Conservation (phyloP, 1,284 basidiomycete genomes). For the Rhodotorula sp. region DNA sequence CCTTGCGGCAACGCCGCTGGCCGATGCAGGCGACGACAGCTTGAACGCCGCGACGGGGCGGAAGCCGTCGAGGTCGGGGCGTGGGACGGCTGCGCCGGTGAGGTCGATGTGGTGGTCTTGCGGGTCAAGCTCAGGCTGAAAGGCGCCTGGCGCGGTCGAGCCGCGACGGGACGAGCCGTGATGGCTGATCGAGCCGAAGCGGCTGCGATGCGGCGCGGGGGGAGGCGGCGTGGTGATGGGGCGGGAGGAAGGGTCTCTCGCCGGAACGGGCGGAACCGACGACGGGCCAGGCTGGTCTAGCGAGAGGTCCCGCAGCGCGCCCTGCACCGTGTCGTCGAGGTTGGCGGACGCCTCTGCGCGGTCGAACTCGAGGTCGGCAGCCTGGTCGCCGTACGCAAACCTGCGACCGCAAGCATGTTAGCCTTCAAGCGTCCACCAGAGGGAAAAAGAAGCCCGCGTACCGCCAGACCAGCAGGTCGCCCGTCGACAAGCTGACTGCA, state of each 20-base stretch:
- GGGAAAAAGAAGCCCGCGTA: slow-evolving; percentile 51
- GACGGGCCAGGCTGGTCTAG: slow-evolving; percentile 11
- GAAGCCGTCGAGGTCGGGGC: slow-evolving; percentile 60
- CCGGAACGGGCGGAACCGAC: not conserved
- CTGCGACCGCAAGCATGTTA: slow-evolving; percentile 19
- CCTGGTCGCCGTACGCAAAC: slow-evolving; percentile 15
- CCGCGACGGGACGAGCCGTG: slow-evolving; percentile 37
- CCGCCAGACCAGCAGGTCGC: slow-evolving; percentile 67
- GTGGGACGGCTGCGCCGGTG: not conserved
- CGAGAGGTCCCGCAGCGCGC: slow-evolving; percentile 24
- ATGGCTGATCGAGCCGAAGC: not conserved
- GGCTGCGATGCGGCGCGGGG: not conserved
- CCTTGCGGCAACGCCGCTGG: not conserved
- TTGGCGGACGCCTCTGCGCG: slow-evolving; percentile 15
- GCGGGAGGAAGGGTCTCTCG: not conserved
- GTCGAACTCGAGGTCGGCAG: slow-evolving; percentile 22
- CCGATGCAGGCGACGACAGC: slow-evolving; percentile 4
- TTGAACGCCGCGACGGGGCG: slow-evolving; percentile 57
- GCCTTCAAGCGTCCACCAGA: slow-evolving; percentile 38
- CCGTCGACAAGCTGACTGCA: slow-evolving; percentile 63
- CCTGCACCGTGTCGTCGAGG: slow-evolving; percentile 27
- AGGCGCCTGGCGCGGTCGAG: slow-evolving; percentile 54
- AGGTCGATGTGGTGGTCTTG: slow-evolving; percentile 50
- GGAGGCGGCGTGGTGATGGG: not conserved
- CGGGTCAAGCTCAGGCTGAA: slow-evolving; percentile 54